Conservation (phyloP, 768 basidiomycete genomes). For the Phylloporus sp. region DNA sequence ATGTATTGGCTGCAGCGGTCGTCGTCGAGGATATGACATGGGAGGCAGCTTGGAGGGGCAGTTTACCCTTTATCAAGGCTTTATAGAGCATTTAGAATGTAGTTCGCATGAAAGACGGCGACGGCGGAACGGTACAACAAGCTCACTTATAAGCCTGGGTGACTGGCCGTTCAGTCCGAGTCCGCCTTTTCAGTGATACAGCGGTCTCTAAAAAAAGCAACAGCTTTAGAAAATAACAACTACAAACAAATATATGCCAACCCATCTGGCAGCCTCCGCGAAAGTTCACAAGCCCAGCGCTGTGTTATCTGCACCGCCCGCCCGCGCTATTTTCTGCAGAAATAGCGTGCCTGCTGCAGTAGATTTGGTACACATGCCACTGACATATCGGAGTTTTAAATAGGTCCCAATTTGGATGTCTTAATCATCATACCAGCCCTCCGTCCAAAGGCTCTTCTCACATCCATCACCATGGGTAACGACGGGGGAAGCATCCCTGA, state of each 20-base stretch:
- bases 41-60: conserved; percentile 56
- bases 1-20: conserved; percentile 28
- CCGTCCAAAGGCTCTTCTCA: not conserved
- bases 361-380: not conserved
- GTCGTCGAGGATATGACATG: conserved; percentile 29
- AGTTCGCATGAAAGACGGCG: conserved; percentile 15
- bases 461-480: conserved; percentile 62
- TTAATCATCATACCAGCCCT: conserved; percentile 6
- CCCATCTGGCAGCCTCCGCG: too few relatives aligned
- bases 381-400: conserved; percentile 8
- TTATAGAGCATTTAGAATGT: conserved; percentile 29
- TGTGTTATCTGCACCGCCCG: not conserved
- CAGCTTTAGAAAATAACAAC: conserved; percentile 22
- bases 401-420: not conserved
- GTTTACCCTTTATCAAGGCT: conserved; percentile 41
- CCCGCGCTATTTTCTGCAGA: not conserved
- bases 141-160: conserved; percentile 2
- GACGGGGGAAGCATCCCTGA: conserved; percentile 88
- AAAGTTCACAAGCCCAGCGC: not conserved
- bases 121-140: conserved; percentile 5
- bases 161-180: conserved; percentile 3
- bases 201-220: conserved; percentile 11
- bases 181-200: conserved; percentile 5
- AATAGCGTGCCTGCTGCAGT: not conserved
- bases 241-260: conserved; percentile 18